Percentiles rank a stretch among this genome's conserved stretches.
phyloP scores from a whole-genome alignment of 441 rosid species.

The Euphorbia corollata region DNA sequence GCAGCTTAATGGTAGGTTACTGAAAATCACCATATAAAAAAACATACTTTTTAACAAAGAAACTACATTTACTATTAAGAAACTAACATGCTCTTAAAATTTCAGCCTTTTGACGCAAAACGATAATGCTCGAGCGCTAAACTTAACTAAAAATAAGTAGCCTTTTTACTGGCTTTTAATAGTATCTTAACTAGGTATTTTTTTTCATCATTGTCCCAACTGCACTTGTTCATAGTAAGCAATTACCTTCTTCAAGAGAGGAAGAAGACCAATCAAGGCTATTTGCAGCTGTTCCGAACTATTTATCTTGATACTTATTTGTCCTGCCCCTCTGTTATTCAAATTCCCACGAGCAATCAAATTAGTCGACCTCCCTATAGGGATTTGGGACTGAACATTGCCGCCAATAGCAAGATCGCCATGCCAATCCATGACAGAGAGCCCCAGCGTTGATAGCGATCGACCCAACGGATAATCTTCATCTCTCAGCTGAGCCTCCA shows the following conservation, averaged over 20 bases:
- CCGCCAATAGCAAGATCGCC: constrained; percentile 93
- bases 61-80: constrained; percentile 9
- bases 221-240: constrained; percentile 47
- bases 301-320: constrained; percentile 64
- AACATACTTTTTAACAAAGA: constrained; percentile 7
- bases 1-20: background rate
- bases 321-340: constrained; percentile 87
- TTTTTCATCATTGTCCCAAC: constrained; percentile 59
- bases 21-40: constrained; percentile 4
- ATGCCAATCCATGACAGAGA: constrained; percentile 96
- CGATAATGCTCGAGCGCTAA: background rate
- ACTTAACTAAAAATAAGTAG: constrained; percentile 2
- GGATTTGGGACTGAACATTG: constrained; percentile 76
- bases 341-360: constrained; percentile 67
- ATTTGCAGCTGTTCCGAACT: constrained; percentile 94
- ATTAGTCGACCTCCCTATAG: constrained; percentile 74
- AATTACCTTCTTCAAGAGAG: constrained; percentile 46
- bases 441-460: constrained; percentile 62
- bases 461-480: constrained; percentile 76
- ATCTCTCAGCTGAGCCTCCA: constrained; percentile 84
- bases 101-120: constrained; percentile 1
- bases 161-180: constrained; percentile 8
- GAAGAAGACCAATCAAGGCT: constrained; percentile 54
- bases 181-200: constrained; percentile 10
- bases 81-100: constrained; percentile 6